Percentiles rank a stretch among this genome's conserved stretches.
Conservation (phyloP, 2,329 filamentous ascomycete genomes). For the Ceratocystis papillata region DNA sequence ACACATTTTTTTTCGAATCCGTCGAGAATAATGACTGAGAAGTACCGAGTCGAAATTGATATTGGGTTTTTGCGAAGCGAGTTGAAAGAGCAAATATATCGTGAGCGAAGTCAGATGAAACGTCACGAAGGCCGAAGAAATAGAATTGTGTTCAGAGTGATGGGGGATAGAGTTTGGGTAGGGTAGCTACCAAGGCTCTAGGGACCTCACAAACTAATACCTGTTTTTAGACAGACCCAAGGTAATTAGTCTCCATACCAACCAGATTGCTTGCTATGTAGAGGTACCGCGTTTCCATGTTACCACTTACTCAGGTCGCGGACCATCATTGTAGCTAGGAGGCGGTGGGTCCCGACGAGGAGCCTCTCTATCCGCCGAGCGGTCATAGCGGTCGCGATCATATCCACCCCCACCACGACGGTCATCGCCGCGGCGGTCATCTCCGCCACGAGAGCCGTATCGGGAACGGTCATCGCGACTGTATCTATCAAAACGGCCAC, state of each 20-base stretch:
- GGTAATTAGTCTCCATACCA: slow-evolving; percentile 21
- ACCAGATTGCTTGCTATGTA: slow-evolving; percentile 17
- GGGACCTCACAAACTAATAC: slow-evolving; percentile 13
- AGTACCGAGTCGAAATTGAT: slow-evolving; percentile 18
- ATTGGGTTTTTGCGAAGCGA: slow-evolving; percentile 14
- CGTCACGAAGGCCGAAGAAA: slow-evolving; percentile 10
- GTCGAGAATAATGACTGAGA: slow-evolving; percentile 19
- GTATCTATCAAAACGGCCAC: slow-evolving; percentile 29
- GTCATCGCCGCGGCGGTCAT: slow-evolving; percentile 32
- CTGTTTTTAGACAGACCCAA: slow-evolving; percentile 20
- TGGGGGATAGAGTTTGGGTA: slow-evolving; percentile 1
- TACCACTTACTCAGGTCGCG: slow-evolving; percentile 34
- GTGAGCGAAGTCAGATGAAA: slow-evolving; percentile 2
- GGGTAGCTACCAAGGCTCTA: slow-evolving; percentile 8
- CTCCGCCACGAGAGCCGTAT: slow-evolving; percentile 32
- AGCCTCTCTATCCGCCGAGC: slow-evolving; percentile 35
- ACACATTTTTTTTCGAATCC: slow-evolving; percentile 24
- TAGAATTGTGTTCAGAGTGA: not conserved
- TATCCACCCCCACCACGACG: slow-evolving; percentile 36
- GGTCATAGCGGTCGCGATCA: slow-evolving; percentile 42
- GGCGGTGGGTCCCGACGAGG: slow-evolving; percentile 35
- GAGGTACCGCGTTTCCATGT: slow-evolving; percentile 11
- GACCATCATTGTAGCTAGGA: slow-evolving; percentile 35
- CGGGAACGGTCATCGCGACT: slow-evolving; percentile 31
- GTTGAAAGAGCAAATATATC: slow-evolving; percentile 14